A percentile compares a stretch with the other conserved stretches of the same genome.
Conservation (phyloP, 441 rosid genomes). For the Mallotus repandus region DNA sequence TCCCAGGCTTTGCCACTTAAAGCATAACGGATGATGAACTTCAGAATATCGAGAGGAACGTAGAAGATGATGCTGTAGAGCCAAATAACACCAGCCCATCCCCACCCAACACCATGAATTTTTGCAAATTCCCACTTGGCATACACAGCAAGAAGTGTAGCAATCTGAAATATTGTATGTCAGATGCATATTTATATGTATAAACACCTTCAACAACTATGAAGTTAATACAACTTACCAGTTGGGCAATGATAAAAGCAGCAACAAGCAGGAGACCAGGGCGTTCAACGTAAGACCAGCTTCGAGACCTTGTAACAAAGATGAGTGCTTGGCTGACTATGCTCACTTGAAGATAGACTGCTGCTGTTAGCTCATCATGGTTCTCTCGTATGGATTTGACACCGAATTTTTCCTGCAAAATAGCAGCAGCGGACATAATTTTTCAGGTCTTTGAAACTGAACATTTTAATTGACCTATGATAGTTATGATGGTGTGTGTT, state of each 20-base stretch:
- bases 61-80: constrained; percentile 63
- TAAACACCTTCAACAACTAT: too few species aligned
- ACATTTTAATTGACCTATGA: neutral
- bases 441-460: constrained; percentile 1
- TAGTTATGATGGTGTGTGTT: neutral
- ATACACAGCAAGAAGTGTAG: constrained; percentile 65
- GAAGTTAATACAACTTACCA: constrained; percentile 38
- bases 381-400: constrained; percentile 47
- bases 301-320: constrained; percentile 86
- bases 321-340: constrained; percentile 95
- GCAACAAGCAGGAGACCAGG: constrained; percentile 62
- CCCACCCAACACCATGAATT: constrained; percentile 81
- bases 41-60: constrained; percentile 78
- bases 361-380: constrained; percentile 62
- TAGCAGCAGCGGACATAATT: neutral
- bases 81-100: constrained; percentile 93
- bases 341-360: constrained; percentile 90
- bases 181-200: too few species aligned
- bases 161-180: constrained; percentile 41
- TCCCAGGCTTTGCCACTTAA: constrained; percentile 83
- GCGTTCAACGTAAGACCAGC: constrained; percentile 81
- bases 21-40: constrained; percentile 67
- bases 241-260: constrained; percentile 78
- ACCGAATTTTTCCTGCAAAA: constrained; percentile 56
- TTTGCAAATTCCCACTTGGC: constrained; percentile 75